Base-by-base conservation (phyloP, 495 filamentous ascomycete genomes). In the Talaromyces liani region DNA sequence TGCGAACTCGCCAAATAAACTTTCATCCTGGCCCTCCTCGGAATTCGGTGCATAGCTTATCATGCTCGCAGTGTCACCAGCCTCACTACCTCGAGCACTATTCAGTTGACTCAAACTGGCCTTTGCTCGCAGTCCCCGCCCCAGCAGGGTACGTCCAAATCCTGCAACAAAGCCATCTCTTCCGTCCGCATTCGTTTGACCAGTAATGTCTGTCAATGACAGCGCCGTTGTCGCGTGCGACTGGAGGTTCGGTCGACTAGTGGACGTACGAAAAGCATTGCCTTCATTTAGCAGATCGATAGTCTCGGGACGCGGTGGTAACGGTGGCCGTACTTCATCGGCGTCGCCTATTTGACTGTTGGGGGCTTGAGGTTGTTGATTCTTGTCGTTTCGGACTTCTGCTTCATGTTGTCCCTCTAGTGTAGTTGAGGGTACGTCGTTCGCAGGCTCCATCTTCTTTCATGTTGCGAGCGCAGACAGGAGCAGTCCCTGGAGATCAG, bases 181-280 rank as follows among this genome's bases (percentile, higher is more conserved):
- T 24, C 45, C 33, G 25, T 64, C 63, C 25, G 53, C 82, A 65
- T 87, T 84, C n/a, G 87, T 81, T 56, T 90, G 78, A 1, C 87
- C 87, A 60, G 87, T 84, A 58, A 92, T 87, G 65, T 93, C 91
- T 66, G 89, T 84, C 10, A 88, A 81, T 0, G 91, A 91, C 12
- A 97, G 67, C 6, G 91, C 91, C 0, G 91, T 96, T 9, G 93
- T 97, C 33, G 92, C 85, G 64, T 86, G 86, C 3, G 88, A 87
- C 62, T 86, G 88, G 41, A 94, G 70, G 29, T 70, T 73, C 55
- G 84, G 71, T 63, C 78, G 69, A 29, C 64, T 65, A 33, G 62
- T 58, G 9, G 61, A 36, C 18, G 60, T 64, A 33, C 68, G 66
- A 63, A 73, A 66, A 22, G 70, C 55, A 55, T 67, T 69, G 65